phyloP scores from a whole-genome alignment of 148 eudicot species.

The Nepenthes gracilis region DNA sequence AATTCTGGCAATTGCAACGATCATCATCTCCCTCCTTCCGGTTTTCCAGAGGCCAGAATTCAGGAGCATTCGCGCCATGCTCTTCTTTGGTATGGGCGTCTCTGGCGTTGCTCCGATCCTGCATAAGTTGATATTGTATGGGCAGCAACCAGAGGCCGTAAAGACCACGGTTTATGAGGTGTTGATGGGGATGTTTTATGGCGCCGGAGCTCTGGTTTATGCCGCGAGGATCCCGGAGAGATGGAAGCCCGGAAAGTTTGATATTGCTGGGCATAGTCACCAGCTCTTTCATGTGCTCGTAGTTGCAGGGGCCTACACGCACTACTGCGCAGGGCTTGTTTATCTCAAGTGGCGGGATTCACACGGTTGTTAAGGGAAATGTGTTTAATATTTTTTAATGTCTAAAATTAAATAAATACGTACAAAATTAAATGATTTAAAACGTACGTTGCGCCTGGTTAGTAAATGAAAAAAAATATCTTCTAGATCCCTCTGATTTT shows the following conservation, averaged over 20 bases:
- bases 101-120: slow-evolving; percentile 33
- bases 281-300: slow-evolving; percentile 42
- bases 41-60: slow-evolving; percentile 28
- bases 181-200: slow-evolving; percentile 29
- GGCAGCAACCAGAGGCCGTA: slow-evolving; percentile 24
- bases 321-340: slow-evolving; percentile 27
- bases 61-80: slow-evolving; percentile 23
- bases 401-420: too few species aligned
- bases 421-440: too few species aligned
- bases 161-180: slow-evolving; percentile 29
- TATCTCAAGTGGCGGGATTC: slow-evolving; percentile 44
- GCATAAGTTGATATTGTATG: slow-evolving; percentile 26
- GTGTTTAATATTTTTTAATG: too few species aligned
- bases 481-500: too few species aligned
- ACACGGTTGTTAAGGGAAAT: slow-evolving; percentile 18
- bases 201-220: slow-evolving; percentile 31
- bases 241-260: slow-evolving; percentile 47
- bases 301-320: slow-evolving; percentile 41
- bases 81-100: slow-evolving; percentile 41
- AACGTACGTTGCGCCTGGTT: too few species aligned
- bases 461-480: too few species aligned
- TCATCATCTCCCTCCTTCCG: slow-evolving; percentile 27
- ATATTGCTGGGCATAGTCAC: slow-evolving; percentile 42
- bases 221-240: slow-evolving; percentile 33
- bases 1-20: slow-evolving; percentile 23